Evolutionary conservation across 129 eudicot genomes (phyloP).

Genomic region (Lonicera japonica): DNA sequence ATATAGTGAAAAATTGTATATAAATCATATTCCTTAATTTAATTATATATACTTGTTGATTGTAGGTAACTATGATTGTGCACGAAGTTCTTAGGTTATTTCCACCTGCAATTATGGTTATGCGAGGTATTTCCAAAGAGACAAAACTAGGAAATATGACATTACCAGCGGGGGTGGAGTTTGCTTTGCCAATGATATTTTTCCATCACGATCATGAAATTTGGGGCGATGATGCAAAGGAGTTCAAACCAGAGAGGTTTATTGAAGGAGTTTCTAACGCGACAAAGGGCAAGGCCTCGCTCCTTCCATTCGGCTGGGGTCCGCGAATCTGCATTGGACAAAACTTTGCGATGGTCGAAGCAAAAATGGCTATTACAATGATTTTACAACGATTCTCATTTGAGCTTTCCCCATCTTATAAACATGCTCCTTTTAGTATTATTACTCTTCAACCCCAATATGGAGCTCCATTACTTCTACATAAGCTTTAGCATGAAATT

Average conservation of each 20-base stretch:
- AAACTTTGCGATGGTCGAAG: conserved; percentile 22
- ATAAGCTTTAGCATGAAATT: neutral
- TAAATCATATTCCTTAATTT: no score
- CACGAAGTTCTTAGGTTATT: conserved; percentile 22
- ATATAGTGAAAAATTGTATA: no score
- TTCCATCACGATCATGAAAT: conserved; percentile 22
- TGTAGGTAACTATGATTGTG: conserved; percentile 35
- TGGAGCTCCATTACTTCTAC: conserved; percentile 21
- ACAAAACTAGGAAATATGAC: conserved; percentile 22
- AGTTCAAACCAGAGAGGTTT: conserved; percentile 35
- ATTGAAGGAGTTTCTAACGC: conserved; percentile 22
- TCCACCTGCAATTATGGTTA: conserved; percentile 10
- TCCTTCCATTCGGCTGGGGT: conserved; percentile 22
- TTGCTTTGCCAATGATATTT: conserved; percentile 10
- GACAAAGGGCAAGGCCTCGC: neutral
- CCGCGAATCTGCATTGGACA: conserved; percentile 30
- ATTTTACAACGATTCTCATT: conserved; percentile 26
- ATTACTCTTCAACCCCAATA: conserved; percentile 26
- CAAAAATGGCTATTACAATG: conserved; percentile 16
- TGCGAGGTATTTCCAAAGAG: conserved; percentile 17
- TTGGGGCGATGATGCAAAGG: conserved; percentile 30
- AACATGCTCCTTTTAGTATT: conserved; percentile 17
- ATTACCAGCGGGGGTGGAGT: conserved; percentile 17
- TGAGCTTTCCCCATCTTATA: conserved; percentile 15
- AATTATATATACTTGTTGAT: neutral